These are phyloP conservation scores for Teunomyces pallodes DNA, from an alignment of 805 yeast genomes.

Conservation along the genomic window DNA sequence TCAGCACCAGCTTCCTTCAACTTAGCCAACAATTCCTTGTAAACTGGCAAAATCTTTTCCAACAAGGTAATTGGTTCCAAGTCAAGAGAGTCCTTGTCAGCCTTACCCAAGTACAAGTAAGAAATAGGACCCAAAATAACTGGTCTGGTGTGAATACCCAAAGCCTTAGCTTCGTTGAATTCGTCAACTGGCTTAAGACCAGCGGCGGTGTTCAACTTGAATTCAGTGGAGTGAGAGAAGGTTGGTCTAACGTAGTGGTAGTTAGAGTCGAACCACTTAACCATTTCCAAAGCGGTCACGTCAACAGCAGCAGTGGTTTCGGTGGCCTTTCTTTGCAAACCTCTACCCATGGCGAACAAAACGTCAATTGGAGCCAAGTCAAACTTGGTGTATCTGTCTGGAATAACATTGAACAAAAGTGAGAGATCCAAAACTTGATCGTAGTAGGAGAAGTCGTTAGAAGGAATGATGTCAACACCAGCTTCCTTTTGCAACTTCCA, in stretches of 20 bases:
- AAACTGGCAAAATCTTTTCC: constrained; percentile 88
- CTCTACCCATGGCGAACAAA: constrained; percentile 99
- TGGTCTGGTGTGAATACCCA: constrained; percentile 97
- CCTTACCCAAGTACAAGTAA: constrained; percentile 91
- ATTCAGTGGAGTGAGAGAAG: constrained; percentile 89
- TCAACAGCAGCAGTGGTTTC: constrained; percentile 87
- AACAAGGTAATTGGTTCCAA: constrained; percentile 89
- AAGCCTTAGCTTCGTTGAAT: constrained; percentile 94
- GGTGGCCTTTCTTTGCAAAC: constrained; percentile 95
- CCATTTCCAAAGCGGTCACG: constrained; percentile 99
- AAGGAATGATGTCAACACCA: constrained; percentile 95
- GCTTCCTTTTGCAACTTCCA: constrained; percentile 98
- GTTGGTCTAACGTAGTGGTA: constrained; percentile 99
- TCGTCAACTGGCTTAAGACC: constrained; percentile 97
- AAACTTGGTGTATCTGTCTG: constrained; percentile 94
- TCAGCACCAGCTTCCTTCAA: constrained; percentile 93
- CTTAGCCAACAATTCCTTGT: constrained; percentile 83
- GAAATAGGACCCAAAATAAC: constrained; percentile 96
- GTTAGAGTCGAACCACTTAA: constrained; percentile 99
- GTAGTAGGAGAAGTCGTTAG: constrained; percentile 97
- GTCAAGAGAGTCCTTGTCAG: constrained; percentile 96
- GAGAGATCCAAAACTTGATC: constrained; percentile 96
- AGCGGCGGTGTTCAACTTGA: constrained; percentile 73
- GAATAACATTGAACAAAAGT: constrained; percentile 89
- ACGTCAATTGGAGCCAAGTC: constrained; percentile 87